Base-by-base conservation (phyloP, 768 basidiomycete genomes). In the Mrakia frigida region DNA sequence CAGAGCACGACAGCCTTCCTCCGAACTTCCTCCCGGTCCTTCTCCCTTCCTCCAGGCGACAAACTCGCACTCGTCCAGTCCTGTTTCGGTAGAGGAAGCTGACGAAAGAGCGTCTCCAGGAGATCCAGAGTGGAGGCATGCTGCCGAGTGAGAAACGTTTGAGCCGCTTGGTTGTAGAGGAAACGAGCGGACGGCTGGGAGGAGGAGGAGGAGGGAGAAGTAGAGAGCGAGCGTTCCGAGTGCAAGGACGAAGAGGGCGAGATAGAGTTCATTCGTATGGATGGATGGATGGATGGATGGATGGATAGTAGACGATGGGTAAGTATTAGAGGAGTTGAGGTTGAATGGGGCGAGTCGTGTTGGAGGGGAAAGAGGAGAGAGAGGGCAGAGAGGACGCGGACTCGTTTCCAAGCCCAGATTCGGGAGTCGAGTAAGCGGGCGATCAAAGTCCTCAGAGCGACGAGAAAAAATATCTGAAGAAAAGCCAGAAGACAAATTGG, bases 61-160 rank as follows among this genome's bases (percentile, higher is more conserved):
- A 21, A 35, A 25, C 39, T 43, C 6, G 35, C 33, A 25, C 39
- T 68, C 35, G 65, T 68, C 65, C 65, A 68, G 18, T 39, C 65
- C 3, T 68, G 65, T 7, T 68, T 68, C 89, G 89, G 82, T 93
- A 92, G 0, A 81, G 83, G 53, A 86, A 85, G 0, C 82, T 82
- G 1, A 83, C 84, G 79, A 92, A 91, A 2, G 63, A 90, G 1
- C 94, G 92, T 0, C 93, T 95, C n/a, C 98, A 87, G 56, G 91
- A 88, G 73, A 94, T 94, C 85, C 94, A 98, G 7, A 93, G 92
- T 0, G 93, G 92, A 81, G 97, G 97, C 83, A 97, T 98, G 1
- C 93, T 93, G 43, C 6, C 52, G 10, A 90, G 90, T 81, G 97
- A 95, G 81, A 97, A 96, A 74, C 14, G 43, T 16, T 77, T 89